A percentile compares a stretch with the other conserved stretches of the same genome.
These are phyloP conservation scores for Amaranthus cruentus DNA, from an alignment of 148 eudicot genomes.

Conservation along the genomic window DNA sequence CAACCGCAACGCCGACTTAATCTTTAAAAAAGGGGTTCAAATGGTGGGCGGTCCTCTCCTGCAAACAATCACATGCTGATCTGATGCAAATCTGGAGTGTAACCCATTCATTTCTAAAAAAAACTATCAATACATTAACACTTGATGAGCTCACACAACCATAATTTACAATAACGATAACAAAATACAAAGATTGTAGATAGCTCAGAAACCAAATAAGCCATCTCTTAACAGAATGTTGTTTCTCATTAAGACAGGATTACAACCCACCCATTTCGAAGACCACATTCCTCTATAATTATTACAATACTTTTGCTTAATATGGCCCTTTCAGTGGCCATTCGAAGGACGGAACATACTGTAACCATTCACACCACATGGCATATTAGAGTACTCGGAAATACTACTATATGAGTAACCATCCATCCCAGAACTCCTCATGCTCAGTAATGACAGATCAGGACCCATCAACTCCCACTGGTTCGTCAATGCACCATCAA, in stretches of 20 bases:
- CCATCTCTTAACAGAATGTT: constrained; percentile 37
- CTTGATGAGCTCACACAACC: too few relatives aligned
- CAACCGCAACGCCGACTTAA: too few relatives aligned
- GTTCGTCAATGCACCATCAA: constrained; percentile 42
- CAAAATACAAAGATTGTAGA: too few relatives aligned
- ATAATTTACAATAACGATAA: too few relatives aligned
- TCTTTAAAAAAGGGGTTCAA: too few relatives aligned
- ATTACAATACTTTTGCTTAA: constrained; percentile 24
- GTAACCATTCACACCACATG: constrained; percentile 60
- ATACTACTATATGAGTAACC: constrained; percentile 51
- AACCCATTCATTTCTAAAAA: too few relatives aligned
- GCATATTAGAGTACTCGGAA: constrained; percentile 58
- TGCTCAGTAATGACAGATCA: constrained; percentile 38
- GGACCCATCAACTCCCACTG: constrained; percentile 58
- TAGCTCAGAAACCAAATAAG: constrained; percentile 17
- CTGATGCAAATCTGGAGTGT: too few relatives aligned
- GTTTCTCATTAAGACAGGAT: constrained; percentile 21
- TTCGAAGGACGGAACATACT: constrained; percentile 69
- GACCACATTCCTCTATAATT: constrained; percentile 22
- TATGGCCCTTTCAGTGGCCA: constrained; percentile 45
- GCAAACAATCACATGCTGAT: too few relatives aligned
- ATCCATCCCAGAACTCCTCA: constrained; percentile 46
- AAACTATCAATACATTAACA: too few relatives aligned
- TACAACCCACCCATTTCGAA: constrained; percentile 5
- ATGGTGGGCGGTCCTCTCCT: too few relatives aligned